These are phyloP conservation scores for Hymenoscyphus infarciens DNA, from an alignment of 2,329 filamentous ascomycete species.

Conservation along the genomic window DNA sequence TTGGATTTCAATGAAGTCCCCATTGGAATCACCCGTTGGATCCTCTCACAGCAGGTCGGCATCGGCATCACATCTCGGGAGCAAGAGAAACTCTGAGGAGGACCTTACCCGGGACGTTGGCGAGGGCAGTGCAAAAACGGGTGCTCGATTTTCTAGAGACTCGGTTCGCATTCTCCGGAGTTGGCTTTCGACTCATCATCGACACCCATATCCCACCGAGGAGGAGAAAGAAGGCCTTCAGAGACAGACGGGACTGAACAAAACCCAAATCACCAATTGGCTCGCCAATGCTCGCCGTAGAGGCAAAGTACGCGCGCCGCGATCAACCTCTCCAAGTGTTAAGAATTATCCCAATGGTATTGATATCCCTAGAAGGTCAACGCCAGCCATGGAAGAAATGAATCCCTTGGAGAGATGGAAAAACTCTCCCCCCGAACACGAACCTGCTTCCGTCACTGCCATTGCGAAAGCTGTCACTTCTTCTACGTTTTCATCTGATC, in stretches of 20 bases:
- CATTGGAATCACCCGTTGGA: constrained; percentile 5
- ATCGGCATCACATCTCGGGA: constrained; percentile 13
- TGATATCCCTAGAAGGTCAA: constrained; percentile 65
- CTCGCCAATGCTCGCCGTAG: constrained; percentile 83
- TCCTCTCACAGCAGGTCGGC: constrained; percentile 19
- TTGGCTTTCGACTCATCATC: constrained; percentile 76
- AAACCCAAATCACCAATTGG: constrained; percentile 87
- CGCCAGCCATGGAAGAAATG: constrained; percentile 52
- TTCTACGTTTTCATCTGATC: constrained; percentile 50
- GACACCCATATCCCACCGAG: constrained; percentile 84
- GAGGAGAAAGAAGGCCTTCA: constrained; percentile 80
- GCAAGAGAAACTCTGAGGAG: constrained; percentile 49
- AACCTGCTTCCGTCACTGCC: constrained; percentile 61
- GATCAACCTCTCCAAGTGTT: constrained; percentile 65
- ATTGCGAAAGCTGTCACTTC: constrained; percentile 58
- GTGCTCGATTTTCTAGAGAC: constrained; percentile 73
- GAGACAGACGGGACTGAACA: constrained; percentile 73
- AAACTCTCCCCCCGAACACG: constrained; percentile 65
- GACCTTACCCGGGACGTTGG: constrained; percentile 53
- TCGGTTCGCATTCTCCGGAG: constrained; percentile 77
- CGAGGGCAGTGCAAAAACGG: constrained; percentile 54
- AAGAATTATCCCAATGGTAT: constrained; percentile 61
- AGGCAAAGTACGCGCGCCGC: constrained; percentile 68
- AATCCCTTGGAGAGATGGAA: constrained; percentile 68
- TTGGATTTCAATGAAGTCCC: constrained; percentile 15